Percentiles rank a stretch among this genome's conserved stretches.
Evolutionary conservation across 495 filamentous ascomycete genomes (phyloP).

Genomic region (Penicillium daleae): DNA sequence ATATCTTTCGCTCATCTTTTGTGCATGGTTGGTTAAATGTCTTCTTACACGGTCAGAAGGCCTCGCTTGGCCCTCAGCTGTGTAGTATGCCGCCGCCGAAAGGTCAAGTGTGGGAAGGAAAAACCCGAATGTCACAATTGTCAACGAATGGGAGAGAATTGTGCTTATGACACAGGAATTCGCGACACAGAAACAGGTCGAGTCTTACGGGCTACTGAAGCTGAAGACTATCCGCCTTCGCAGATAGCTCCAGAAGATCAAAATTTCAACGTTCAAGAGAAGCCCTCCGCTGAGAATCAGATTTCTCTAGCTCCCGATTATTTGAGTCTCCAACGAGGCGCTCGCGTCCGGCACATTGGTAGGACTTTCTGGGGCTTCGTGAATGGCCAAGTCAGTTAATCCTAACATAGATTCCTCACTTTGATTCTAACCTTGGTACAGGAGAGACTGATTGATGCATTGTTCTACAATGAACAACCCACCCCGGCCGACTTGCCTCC

Average conservation of each 20-base stretch:
- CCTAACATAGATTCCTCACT: background rate
- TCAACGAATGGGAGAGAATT: conserved; percentile 22
- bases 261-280: background rate
- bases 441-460: conserved; percentile 20
- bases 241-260: background rate
- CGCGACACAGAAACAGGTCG: conserved; percentile 18
- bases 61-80: conserved; percentile 31
- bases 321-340: conserved; percentile 2
- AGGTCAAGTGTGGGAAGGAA: conserved; percentile 32
- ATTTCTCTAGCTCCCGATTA: background rate
- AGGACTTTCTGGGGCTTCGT: conserved; percentile 20
- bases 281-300: background rate
- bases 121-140: conserved; percentile 35
- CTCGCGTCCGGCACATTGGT: conserved; percentile 6
- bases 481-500: conserved; percentile 15
- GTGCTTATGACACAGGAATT: conserved; percentile 19
- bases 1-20: background rate
- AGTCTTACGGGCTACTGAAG: background rate
- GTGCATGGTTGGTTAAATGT: background rate
- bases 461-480: conserved; percentile 21
- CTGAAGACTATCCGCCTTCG: background rate
- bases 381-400: conserved; percentile 6
- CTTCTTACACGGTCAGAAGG: conserved; percentile 19
- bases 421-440: background rate
- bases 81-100: conserved; percentile 30